These are phyloP conservation scores for Trametes polyzona DNA, from an alignment of 1,284 basidiomycete genomes.

Conservation along the genomic window DNA sequence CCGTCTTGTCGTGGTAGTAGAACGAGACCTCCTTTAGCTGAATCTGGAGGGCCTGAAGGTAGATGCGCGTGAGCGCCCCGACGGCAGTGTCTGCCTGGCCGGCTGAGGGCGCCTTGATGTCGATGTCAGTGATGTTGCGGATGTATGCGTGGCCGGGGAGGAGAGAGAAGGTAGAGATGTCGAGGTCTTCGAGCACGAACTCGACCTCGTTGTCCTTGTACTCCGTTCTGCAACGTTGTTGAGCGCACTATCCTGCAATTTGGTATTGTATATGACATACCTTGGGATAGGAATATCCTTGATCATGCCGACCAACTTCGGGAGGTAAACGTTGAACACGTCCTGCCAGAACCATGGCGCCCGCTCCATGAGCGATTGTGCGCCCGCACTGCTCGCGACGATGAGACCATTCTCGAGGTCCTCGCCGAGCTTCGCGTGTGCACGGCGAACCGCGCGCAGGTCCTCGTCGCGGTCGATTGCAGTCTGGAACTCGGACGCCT, in stretches of 20 bases:
- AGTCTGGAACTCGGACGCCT: slow-evolving; percentile 47
- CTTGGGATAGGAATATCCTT: slow-evolving; percentile 67
- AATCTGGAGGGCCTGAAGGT: slow-evolving; percentile 64
- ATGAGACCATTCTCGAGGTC: slow-evolving; percentile 52
- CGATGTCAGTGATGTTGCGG: slow-evolving; percentile 73
- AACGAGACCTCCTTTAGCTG: slow-evolving; percentile 67
- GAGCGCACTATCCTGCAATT: not conserved
- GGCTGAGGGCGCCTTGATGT: slow-evolving; percentile 54
- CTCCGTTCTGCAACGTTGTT: slow-evolving; percentile 51
- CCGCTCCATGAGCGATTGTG: slow-evolving; percentile 57
- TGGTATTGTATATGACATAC: slow-evolving; percentile 38
- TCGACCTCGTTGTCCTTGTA: slow-evolving; percentile 67
- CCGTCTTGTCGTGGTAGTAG: slow-evolving; percentile 65
- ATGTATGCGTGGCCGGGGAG: slow-evolving; percentile 73
- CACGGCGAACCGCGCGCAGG: slow-evolving; percentile 46
- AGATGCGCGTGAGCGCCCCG: slow-evolving; percentile 65
- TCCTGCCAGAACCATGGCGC: slow-evolving; percentile 77
- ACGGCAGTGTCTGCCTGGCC: slow-evolving; percentile 48
- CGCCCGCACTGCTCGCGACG: slow-evolving; percentile 42
- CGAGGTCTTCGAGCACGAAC: slow-evolving; percentile 72
- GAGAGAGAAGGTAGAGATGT: slow-evolving; percentile 63
- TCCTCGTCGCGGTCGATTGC: slow-evolving; percentile 54
- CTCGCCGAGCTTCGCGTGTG: slow-evolving; percentile 49
- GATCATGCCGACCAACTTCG: slow-evolving; percentile 50
- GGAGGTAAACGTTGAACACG: slow-evolving; percentile 66